phyloP scores from a whole-genome alignment of 2,329 filamentous ascomycete genomes.

The Chrysoporthe puriensis region DNA sequence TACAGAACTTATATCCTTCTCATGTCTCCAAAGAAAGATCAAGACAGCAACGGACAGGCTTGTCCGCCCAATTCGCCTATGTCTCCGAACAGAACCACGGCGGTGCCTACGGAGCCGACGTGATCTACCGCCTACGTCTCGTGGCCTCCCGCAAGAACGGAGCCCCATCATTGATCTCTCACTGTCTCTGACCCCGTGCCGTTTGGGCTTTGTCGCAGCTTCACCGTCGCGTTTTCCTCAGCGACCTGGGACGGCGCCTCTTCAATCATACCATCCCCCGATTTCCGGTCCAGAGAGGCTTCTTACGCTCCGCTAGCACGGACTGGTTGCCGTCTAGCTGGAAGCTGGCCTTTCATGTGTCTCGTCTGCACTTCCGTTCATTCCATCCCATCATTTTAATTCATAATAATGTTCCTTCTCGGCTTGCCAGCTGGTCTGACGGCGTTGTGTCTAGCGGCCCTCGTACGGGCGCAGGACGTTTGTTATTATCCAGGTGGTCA shows the following conservation, averaged over 20 bases:
- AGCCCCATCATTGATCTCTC: background rate
- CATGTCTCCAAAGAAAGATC: background rate
- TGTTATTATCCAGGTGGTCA: slow-evolving; percentile 16
- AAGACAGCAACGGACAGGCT: background rate
- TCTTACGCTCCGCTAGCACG: background rate
- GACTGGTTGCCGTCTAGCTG: slow-evolving; percentile 14
- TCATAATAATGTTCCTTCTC: slow-evolving; percentile 15
- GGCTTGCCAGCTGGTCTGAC: slow-evolving; percentile 18
- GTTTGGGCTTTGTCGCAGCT: slow-evolving; percentile 19
- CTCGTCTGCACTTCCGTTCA: slow-evolving; percentile 21
- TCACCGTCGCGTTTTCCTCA: slow-evolving; percentile 2
- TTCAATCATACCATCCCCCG: background rate
- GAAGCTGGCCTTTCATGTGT: slow-evolving; percentile 21
- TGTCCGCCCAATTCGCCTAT: background rate
- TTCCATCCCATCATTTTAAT: slow-evolving; percentile 8
- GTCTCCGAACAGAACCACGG: background rate
- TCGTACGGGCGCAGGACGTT: slow-evolving; percentile 8
- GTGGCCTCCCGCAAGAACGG: slow-evolving; percentile 4
- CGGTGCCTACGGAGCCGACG: slow-evolving; percentile 6
- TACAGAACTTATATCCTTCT: background rate
- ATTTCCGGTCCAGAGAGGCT: background rate
- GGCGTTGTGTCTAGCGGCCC: slow-evolving; percentile 15
- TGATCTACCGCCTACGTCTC: background rate
- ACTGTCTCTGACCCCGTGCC: slow-evolving; percentile 9
- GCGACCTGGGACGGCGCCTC: background rate